phyloP scores from a whole-genome alignment of 2,329 filamentous ascomycete species.

The Tolypocladium sp. region DNA sequence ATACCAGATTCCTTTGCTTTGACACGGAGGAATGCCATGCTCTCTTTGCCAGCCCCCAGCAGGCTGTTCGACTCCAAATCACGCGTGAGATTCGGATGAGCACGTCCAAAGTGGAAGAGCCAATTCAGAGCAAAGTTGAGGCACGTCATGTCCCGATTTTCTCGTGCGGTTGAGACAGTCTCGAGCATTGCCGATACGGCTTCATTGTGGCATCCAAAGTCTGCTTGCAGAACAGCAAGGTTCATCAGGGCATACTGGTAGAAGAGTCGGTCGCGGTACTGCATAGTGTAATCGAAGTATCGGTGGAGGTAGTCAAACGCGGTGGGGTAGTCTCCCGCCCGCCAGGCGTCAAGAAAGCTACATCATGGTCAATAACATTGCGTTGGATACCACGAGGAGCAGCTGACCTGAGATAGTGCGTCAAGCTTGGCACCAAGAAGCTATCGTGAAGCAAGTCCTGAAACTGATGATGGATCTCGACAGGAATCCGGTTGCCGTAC shows the following conservation, averaged over 20 bases:
- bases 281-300: slow-evolving; percentile 96
- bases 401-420: slow-evolving; percentile 61
- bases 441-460: slow-evolving; percentile 58
- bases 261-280: slow-evolving; percentile 70
- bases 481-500: slow-evolving; percentile 68
- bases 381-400: neutral
- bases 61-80: slow-evolving; percentile 63
- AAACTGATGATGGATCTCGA: slow-evolving; percentile 64
- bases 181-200: slow-evolving; percentile 93
- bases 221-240: slow-evolving; percentile 83
- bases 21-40: slow-evolving; percentile 70
- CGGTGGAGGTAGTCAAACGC: slow-evolving; percentile 87
- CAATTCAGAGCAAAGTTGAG: slow-evolving; percentile 93
- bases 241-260: slow-evolving; percentile 96
- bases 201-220: slow-evolving; percentile 86
- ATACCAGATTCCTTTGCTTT: slow-evolving; percentile 82
- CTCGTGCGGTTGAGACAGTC: slow-evolving; percentile 85
- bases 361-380: neutral
- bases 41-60: slow-evolving; percentile 71
- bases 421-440: slow-evolving; percentile 59
- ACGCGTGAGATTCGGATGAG: slow-evolving; percentile 66
- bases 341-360: slow-evolving; percentile 87
- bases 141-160: slow-evolving; percentile 86
- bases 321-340: slow-evolving; percentile 78
- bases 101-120: slow-evolving; percentile 89